These are phyloP conservation scores for Chlorella sorokiniana DNA, from an alignment of 139 green algal species.

Conservation along the genomic window DNA sequence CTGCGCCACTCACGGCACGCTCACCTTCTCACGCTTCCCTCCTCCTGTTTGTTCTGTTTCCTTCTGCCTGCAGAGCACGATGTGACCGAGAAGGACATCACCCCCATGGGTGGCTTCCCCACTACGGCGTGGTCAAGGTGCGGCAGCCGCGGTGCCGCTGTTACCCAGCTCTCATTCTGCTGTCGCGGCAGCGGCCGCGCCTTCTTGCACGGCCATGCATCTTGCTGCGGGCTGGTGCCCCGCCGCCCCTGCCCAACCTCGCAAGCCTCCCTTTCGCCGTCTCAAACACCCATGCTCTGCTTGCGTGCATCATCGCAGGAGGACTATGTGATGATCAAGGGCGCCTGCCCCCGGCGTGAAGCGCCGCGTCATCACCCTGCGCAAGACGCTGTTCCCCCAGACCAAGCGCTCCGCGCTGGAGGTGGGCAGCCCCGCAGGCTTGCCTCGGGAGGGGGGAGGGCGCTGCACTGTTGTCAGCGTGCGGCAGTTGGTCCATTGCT, in stretches of 20 bases:
- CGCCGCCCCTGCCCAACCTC: not conserved
- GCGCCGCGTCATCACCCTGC: conserved; percentile 97
- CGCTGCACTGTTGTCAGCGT: not conserved
- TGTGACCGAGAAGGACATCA: conserved; percentile 98
- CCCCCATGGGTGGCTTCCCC: conserved; percentile 98
- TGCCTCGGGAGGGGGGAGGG: no score
- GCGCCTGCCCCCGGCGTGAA: conserved; percentile 86
- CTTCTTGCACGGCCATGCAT: not conserved
- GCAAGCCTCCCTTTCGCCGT: not conserved
- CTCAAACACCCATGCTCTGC: not conserved
- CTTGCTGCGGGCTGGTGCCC: not conserved
- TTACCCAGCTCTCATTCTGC: not conserved
- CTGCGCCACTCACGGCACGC: no score
- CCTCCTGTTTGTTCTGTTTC: no score
- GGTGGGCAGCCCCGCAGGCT: conserved; percentile 25
- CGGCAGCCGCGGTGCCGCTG: not conserved
- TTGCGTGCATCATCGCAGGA: no score
- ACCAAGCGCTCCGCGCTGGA: conserved; percentile 90
- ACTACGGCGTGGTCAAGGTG: conserved; percentile 97
- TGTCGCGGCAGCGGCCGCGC: not conserved
- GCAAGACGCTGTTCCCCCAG: conserved; percentile 91
- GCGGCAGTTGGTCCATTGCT: not conserved
- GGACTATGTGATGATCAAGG: conserved; percentile 49
- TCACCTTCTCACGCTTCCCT: not conserved
- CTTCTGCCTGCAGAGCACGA: conserved; percentile 78